These are phyloP conservation scores for Ostreobium quekettii DNA, from an alignment of 139 green algal species.

Conservation along the genomic window DNA sequence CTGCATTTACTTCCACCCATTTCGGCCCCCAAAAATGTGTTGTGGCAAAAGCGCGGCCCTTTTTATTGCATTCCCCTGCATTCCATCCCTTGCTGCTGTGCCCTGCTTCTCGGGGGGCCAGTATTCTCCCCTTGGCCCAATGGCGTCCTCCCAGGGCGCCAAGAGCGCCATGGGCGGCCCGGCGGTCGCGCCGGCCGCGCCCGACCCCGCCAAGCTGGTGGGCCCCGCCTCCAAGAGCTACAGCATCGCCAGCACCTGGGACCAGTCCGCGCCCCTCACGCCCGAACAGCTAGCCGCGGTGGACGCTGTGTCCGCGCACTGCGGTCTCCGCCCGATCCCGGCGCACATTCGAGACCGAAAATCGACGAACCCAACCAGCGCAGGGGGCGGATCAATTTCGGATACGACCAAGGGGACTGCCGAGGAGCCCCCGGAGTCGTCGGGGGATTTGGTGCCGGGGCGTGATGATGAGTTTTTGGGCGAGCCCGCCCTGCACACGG, in stretches of 20 bases:
- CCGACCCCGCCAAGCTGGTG: slow-evolving; percentile 10
- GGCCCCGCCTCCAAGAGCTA: neutral
- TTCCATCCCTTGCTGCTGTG: too few species aligned
- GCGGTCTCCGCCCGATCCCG: slow-evolving; percentile 44
- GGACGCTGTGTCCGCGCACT: slow-evolving; percentile 42
- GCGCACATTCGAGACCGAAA: slow-evolving; percentile 34
- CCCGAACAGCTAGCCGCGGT: slow-evolving; percentile 44
- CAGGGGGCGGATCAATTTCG: slow-evolving; percentile 1
- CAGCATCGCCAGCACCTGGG: slow-evolving; percentile 49
- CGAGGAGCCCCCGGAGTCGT: neutral
- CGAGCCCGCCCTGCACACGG: slow-evolving; percentile 64
- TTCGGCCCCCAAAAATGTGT: too few species aligned
- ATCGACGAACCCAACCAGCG: neutral
- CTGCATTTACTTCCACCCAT: too few species aligned
- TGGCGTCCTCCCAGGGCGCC: too few species aligned
- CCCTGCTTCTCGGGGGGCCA: too few species aligned
- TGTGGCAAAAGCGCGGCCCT: too few species aligned
- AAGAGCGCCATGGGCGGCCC: too few species aligned
- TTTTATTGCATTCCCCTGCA: too few species aligned
- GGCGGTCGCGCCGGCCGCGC: too few species aligned
- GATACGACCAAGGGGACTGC: slow-evolving; percentile 38
- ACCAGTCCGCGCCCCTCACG: slow-evolving; percentile 49
- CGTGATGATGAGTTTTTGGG: too few species aligned
- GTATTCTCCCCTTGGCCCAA: too few species aligned
- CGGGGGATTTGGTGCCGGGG: slow-evolving; percentile 24